Evolutionary conservation across 495 filamentous ascomycete species (phyloP).

Genomic region (Symbiotaphrina buchneri): DNA sequence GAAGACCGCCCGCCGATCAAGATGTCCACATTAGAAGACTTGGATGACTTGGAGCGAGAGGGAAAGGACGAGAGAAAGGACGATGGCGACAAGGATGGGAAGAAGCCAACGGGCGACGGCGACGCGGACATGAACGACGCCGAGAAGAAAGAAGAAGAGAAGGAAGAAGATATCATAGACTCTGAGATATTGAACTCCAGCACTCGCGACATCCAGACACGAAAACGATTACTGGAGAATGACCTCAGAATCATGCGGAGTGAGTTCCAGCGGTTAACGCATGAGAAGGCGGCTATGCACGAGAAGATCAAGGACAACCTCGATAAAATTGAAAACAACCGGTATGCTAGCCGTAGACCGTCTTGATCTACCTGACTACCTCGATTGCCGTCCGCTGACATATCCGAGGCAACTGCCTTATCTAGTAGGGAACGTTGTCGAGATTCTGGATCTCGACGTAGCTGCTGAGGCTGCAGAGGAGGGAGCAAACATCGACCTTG

Average conservation of each 20-base stretch:
- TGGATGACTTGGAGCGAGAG: slow-evolving; percentile 58
- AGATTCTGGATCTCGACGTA: slow-evolving; percentile 88
- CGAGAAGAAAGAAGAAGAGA: slow-evolving; percentile 36
- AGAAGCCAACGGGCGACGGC: slow-evolving; percentile 30
- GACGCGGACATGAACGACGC: slow-evolving; percentile 82
- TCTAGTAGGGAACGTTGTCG: slow-evolving; percentile 94
- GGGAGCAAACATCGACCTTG: slow-evolving; percentile 93
- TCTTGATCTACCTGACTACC: not conserved
- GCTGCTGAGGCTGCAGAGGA: slow-evolving; percentile 91
- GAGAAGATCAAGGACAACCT: slow-evolving; percentile 98
- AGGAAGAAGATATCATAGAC: slow-evolving; percentile 65
- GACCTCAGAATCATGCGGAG: slow-evolving; percentile 97
- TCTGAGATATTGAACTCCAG: slow-evolving; percentile 73
- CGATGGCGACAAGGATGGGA: slow-evolving; percentile 27
- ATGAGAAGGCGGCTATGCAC: slow-evolving; percentile 84
- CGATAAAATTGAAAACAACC: slow-evolving; percentile 98
- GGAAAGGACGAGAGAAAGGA: slow-evolving; percentile 53
- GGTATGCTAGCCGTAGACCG: slow-evolving; percentile 48
- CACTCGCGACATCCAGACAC: slow-evolving; percentile 82
- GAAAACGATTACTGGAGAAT: slow-evolving; percentile 78
- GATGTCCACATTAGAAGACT: slow-evolving; percentile 79
- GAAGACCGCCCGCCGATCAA: too few relatives aligned
- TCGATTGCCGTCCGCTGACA: not conserved
- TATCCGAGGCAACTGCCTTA: slow-evolving; percentile 73
- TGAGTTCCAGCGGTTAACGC: slow-evolving; percentile 81